phyloP scores from a whole-genome alignment of 2,329 filamentous ascomycete species.

The Monilinia fructigena region DNA sequence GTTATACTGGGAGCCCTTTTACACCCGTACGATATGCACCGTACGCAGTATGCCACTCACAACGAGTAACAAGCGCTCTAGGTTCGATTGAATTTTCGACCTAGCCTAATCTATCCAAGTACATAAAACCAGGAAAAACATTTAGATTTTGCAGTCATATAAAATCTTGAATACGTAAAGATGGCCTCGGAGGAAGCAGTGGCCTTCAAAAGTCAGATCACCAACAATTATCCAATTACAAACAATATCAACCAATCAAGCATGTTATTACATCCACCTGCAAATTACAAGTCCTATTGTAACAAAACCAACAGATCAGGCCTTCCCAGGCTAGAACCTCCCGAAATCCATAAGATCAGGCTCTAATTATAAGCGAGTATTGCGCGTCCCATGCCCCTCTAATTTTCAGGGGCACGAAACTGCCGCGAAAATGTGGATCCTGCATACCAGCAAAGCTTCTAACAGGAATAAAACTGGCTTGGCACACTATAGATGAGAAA shows the following conservation, averaged over 20 bases:
- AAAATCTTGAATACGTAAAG: neutral
- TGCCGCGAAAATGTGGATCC: neutral
- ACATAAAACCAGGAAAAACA: neutral
- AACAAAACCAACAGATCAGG: neutral
- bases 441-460: neutral
- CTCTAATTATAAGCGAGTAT: neutral
- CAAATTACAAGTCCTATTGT: neutral
- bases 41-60: neutral
- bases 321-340: neutral
- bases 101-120: neutral
- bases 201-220: neutral
- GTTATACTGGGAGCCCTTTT: neutral
- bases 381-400: neutral
- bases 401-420: slow-evolving; percentile 11
- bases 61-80: neutral
- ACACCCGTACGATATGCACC: neutral
- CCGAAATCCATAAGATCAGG: no score
- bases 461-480: neutral
- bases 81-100: neutral
- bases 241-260: neutral
- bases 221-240: neutral
- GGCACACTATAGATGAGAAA: neutral
- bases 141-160: neutral
- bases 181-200: neutral
- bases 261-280: no score